Base-by-base conservation (phyloP, 2,329 filamentous ascomycete genomes). In the Davidsoniella neocaledoniae region DNA sequence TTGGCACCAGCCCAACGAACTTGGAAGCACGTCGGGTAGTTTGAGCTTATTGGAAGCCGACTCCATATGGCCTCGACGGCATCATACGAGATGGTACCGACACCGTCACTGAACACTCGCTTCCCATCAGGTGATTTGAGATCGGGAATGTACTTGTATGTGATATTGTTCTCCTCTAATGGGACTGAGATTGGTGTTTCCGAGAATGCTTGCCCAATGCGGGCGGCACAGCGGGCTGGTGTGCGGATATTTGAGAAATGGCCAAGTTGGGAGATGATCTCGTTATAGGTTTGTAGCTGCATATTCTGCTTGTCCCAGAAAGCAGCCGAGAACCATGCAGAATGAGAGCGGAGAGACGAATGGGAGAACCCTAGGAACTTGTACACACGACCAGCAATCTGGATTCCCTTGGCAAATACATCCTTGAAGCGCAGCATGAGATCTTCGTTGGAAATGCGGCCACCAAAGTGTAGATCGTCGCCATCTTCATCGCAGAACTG, bases 341-440 rank as follows among this genome's bases (percentile, higher is more conserved):
- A 78, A 52, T 86, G 82, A 0, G 77, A 71, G 10, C 84, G 71
- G 3, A 90, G 68, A 0, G 83, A 87, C 0, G 83, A 90, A 60
- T 88, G 81, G 0, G 83, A 87, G 61, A 87, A 90, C 0, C 84
- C 84, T 0, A 90, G 67, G 57, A 88, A 90, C 0, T 64, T 62
- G 57, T 77, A 86, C 1, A 62, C 58, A 10, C 77, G 68, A 0
- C 77, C 82, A 2, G 73, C 82, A 48, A 90, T 74, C 1, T 64
- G 58, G 25, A 93, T 74, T 0, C 78, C 79, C 0, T 68, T 58
- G 2, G 65, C 60, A 7, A 91, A 66, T 0, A 86, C 64, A 0
- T 59, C 54, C 48, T 73, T 73, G 61, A 87, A 88, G 0, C 79
- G 74, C 0, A 60, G 56, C 53, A 76, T 73, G 7, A 86, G 68